These are phyloP conservation scores for Globisporangium paroecandrum DNA, from an alignment of 352 stramenopile species.

Conservation along the genomic window DNA sequence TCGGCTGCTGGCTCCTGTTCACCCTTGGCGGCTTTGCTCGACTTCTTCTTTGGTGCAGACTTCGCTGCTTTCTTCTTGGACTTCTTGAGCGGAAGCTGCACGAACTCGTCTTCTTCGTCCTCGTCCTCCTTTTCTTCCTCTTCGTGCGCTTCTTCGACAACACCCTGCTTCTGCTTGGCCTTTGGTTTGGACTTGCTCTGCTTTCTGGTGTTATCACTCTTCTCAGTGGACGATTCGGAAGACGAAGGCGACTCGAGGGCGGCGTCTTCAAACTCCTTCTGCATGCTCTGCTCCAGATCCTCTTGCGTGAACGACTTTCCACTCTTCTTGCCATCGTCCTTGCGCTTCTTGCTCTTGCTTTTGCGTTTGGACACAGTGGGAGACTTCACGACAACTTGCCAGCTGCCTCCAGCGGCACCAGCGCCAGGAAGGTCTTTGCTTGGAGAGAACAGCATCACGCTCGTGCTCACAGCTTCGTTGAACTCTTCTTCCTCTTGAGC, in stretches of 20 bases:
- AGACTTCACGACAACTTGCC: slow-evolving; percentile 61
- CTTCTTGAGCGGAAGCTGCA: slow-evolving; percentile 50
- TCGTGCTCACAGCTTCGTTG: slow-evolving; percentile 2
- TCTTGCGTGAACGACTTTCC: slow-evolving; percentile 38
- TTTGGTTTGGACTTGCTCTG: slow-evolving; percentile 17
- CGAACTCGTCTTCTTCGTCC: slow-evolving; percentile 24
- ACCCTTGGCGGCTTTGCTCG: neutral
- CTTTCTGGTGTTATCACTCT: slow-evolving; percentile 22
- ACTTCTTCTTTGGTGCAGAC: slow-evolving; percentile 7
- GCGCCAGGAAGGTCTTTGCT: slow-evolving; percentile 28
- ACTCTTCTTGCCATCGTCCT: neutral
- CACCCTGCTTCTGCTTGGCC: slow-evolving; percentile 8
- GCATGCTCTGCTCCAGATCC: slow-evolving; percentile 60
- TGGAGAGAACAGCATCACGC: slow-evolving; percentile 50
- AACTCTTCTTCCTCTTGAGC: slow-evolving; percentile 29
- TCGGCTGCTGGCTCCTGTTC: neutral
- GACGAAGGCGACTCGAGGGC: slow-evolving; percentile 19
- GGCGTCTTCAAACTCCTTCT: slow-evolving; percentile 46
- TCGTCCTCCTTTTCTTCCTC: slow-evolving; percentile 16
- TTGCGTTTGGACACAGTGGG: slow-evolving; percentile 34
- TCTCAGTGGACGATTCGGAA: slow-evolving; percentile 17
- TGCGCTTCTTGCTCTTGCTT: slow-evolving; percentile 18
- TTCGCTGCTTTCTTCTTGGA: slow-evolving; percentile 25
- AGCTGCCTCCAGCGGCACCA: slow-evolving; percentile 22
- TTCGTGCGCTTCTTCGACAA: neutral